Percentiles rank a stretch among this genome's conserved stretches.
phyloP scores from a whole-genome alignment of 2,329 filamentous ascomycete genomes.

The Chrysosporium queenslandicum region DNA sequence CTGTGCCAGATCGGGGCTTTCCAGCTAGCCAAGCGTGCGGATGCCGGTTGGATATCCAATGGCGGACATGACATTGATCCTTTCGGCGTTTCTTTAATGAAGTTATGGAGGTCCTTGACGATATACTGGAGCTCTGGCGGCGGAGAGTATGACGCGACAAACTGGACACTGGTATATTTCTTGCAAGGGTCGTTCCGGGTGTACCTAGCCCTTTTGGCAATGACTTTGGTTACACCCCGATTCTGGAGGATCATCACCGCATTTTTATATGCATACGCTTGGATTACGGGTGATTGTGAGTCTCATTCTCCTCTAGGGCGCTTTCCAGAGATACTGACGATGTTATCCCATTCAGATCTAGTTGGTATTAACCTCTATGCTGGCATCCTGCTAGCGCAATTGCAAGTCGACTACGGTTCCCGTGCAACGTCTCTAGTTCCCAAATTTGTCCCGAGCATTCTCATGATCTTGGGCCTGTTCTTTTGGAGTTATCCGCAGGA shows the following conservation, averaged over 20 bases:
- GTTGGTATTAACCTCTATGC: constrained; percentile 23
- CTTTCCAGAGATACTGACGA: constrained; percentile 4
- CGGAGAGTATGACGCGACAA: constrained; percentile 35
- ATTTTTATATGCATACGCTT: constrained; percentile 33
- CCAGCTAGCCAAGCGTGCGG: constrained; percentile 18
- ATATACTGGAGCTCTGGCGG: constrained; percentile 32
- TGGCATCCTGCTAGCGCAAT: constrained; percentile 22
- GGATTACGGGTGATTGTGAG: constrained; percentile 24
- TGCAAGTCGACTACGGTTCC: constrained; percentile 21
- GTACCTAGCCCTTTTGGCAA: constrained; percentile 36
- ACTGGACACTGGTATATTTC: constrained; percentile 38
- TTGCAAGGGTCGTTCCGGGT: constrained; percentile 35
- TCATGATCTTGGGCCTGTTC: constrained; percentile 21
- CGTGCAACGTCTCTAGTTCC: constrained; percentile 19
- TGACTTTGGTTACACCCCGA: constrained; percentile 30
- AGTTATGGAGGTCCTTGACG: constrained; percentile 18
- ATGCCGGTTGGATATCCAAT: constrained; percentile 22
- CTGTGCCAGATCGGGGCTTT: constrained; percentile 21
- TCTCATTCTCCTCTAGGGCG: not conserved
- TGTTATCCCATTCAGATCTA: constrained; percentile 15
- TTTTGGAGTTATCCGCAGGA: constrained; percentile 23
- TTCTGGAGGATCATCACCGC: constrained; percentile 29
- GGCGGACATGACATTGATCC: constrained; percentile 16
- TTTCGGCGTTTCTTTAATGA: constrained; percentile 15
- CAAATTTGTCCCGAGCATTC: constrained; percentile 17